Base-by-base conservation (phyloP, 257 asterid genomes). In the Primulina tabacum region DNA sequence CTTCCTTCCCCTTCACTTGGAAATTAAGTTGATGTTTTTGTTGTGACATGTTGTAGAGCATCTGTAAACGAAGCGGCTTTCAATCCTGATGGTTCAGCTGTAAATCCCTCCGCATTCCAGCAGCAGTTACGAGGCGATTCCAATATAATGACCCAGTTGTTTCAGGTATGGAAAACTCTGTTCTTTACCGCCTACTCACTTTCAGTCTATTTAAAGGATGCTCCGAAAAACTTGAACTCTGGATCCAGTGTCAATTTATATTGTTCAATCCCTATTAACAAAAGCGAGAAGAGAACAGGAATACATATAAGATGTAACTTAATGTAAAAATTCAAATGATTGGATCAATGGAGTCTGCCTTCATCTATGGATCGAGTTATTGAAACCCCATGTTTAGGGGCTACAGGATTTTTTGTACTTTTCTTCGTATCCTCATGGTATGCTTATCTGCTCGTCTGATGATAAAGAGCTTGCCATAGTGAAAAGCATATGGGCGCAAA, bases 61-160 rank as follows among this genome's bases (percentile, higher is more conserved):
- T 78, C 91, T 60, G 69, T 74, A 26, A 82, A 60, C 57, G 77
- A 75, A 34, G 68, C 77, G 75, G 89, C 94, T 53, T 80, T 89
- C 84, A 90, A 89, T 78, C 88, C 90, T 5, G 99, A 93, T 78
- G 99, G 99, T 65, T 89, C 99, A 18, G 99, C 99, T 62, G 90
- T 80, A 65, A 85, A 93, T 67, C 96, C 99, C 50, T 78, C 96
- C 37, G 95, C 97, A 57, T 89, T 90, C 85, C 99, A 93, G 82
- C 96, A 87, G 82, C 96, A 89, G 71, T 28, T 93, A 62, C 89
- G 97, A 56, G 81, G 82, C 47, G 97, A 90, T 82, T 81, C 99
- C 69, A 85, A 87, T 84, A 26, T 84, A 76, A 90, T 93, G 96
- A 88, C 91, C 68, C 97, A 85, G 59, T 84, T 93, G 60, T 87